Evolutionary conservation across 2,329 filamentous ascomycete species (phyloP).

Genomic region (Talaromyces sp.): DNA sequence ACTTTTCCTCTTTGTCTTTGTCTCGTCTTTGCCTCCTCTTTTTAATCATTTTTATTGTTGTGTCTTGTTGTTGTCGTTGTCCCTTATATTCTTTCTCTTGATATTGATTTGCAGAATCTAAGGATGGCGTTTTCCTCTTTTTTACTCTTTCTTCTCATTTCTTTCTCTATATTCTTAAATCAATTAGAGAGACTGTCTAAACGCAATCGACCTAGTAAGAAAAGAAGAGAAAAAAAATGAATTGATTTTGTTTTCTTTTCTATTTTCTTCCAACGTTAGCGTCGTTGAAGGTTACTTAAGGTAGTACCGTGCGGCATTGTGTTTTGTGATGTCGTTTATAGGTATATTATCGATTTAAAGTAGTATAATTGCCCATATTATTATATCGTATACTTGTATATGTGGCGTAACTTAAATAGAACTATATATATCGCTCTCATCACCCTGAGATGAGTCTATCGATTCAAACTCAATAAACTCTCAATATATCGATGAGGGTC

Average conservation of each 20-base stretch:
- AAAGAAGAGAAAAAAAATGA: background rate
- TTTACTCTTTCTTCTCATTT: conserved; percentile 28
- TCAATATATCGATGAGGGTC: conserved; percentile 46
- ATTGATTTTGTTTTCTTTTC: background rate
- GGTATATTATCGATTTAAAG: no score
- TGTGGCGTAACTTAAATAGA: background rate
- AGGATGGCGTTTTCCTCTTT: conserved; percentile 43
- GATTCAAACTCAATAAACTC: conserved; percentile 41
- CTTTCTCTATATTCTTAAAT: conserved; percentile 22
- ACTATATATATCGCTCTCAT: background rate
- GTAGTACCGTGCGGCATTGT: no score
- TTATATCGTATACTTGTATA: background rate
- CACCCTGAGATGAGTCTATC: conserved; percentile 19
- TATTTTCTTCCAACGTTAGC: no score
- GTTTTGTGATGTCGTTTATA: no score
- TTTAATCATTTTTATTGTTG: conserved; percentile 17
- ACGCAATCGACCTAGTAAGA: background rate
- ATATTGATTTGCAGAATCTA: conserved; percentile 34
- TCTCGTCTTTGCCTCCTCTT: conserved; percentile 2
- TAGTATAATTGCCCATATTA: no score
- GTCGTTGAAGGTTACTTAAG: no score
- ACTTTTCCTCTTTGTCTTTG: conserved; percentile 3
- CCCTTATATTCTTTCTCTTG: conserved; percentile 16
- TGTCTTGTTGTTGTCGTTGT: background rate
- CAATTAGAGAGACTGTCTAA: conserved; percentile 8